Evolutionary conservation across 1,139 yeast species (phyloP).

Genomic region (Taphrina sp.): DNA sequence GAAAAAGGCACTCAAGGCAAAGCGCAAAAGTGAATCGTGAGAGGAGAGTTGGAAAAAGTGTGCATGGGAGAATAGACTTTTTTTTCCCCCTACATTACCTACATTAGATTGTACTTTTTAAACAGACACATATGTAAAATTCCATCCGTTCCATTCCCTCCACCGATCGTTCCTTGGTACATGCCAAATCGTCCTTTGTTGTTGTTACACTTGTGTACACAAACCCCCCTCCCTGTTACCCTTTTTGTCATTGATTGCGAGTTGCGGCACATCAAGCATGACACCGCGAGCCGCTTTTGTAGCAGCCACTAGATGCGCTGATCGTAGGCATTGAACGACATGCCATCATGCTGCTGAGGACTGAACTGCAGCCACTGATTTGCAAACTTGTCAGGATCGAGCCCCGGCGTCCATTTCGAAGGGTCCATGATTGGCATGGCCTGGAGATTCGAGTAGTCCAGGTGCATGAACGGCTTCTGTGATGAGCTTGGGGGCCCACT

Average conservation of each 20-base stretch:
- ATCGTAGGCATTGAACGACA: too few species aligned
- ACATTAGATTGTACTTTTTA: neutral
- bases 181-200: too few species aligned
- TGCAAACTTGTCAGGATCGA: slow-evolving; percentile 21
- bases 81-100: too few species aligned
- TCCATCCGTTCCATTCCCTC: too few species aligned
- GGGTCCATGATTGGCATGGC: slow-evolving; percentile 13
- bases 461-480: neutral
- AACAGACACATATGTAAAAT: neutral
- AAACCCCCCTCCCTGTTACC: too few species aligned
- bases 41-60: neutral
- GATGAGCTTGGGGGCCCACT: neutral
- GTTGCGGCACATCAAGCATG: too few species aligned
- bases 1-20: neutral
- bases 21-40: slow-evolving; percentile 1
- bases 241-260: too few species aligned
- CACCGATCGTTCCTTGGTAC: too few species aligned
- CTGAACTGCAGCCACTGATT: slow-evolving; percentile 21
- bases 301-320: too few species aligned
- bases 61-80: neutral
- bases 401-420: slow-evolving; percentile 29
- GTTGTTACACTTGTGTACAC: too few species aligned
- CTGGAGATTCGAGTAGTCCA: neutral
- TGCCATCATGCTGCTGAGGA: slow-evolving; percentile 6
- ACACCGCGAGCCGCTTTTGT: too few species aligned